Base-by-base conservation (phyloP, 1,284 basidiomycete genomes). In the Austroboletus rostrupii region DNA sequence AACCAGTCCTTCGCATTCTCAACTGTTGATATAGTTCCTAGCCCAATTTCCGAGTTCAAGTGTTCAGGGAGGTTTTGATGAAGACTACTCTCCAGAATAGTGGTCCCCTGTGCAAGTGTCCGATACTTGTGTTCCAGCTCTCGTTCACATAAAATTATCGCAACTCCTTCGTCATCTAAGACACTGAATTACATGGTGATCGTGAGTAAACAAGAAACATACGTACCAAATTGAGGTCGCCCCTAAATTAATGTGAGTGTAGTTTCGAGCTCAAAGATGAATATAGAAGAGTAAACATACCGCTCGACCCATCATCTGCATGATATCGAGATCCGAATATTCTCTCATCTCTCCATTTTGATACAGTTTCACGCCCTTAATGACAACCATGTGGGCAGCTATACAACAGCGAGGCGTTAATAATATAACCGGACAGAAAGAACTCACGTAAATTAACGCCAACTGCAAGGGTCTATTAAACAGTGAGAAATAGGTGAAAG, bases 11-110 rank as follows among this genome's bases (percentile, higher is more conserved):
- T 87, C 1, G 91, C 93, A 5, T 79, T 79, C 3, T 74, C 67
- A 5, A 89, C 57, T 54, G 78, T 76, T 3, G 73, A 80, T 58
- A 96, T 92, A 0, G 91, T 94, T 3, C 83, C 80, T 9, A 97
- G 76, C 0, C 86, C 86, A 47, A 97, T 87, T 70, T 97, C 95
- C 3, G 92, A 93, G 63, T 97, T 97, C 59, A 97, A 71, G 65
- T 97, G 92, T 65, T 97, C 94, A 2, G 84, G 74, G 11, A 97
- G 79, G 61, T 90, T 89, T 46, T 74, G 72, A 65, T 97, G 93
- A 28, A 96, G 77, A 54, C 79, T 87, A 65, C 90, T 93, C 68
- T 96, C 93, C 35, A 96, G 74, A 21, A 85, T 70, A 0, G 87
- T 92, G 49, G 76, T 78, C 16, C 81, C 85, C 57, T 85, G 81